Evolutionary conservation across 108 stramenopile species (phyloP).

Genomic region (Skeletonema costatum): DNA sequence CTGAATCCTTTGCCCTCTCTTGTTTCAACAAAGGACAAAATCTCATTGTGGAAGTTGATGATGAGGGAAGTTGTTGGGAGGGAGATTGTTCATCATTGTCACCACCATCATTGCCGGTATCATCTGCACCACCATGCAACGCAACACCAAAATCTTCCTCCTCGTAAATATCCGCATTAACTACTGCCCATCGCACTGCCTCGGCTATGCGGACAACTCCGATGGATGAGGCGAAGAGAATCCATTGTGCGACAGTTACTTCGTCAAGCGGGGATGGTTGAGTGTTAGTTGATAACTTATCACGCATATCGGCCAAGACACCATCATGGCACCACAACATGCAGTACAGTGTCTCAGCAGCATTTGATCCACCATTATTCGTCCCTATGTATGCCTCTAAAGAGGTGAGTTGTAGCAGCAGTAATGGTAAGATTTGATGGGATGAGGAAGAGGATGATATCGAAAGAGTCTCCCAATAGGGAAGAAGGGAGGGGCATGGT

Average conservation of each 20-base stretch:
- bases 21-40: conserved; percentile 21
- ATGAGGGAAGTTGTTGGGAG: not conserved
- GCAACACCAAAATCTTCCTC: conserved; percentile 89
- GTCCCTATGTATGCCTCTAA: conserved; percentile 46
- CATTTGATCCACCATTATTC: conserved; percentile 70
- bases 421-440: conserved; percentile 21
- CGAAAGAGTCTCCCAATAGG: conserved; percentile 54
- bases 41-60: conserved; percentile 1
- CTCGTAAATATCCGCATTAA: conserved; percentile 93
- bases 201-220: conserved; percentile 72
- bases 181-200: conserved; percentile 61
- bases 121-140: conserved; percentile 10
- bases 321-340: conserved; percentile 80
- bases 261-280: not conserved
- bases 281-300: conserved; percentile 19
- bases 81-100: conserved; percentile 10
- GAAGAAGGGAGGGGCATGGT: conserved; percentile 50
- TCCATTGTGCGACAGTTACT: conserved; percentile 46
- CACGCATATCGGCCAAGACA: conserved; percentile 71
- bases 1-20: not conserved
- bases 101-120: not conserved
- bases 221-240: conserved; percentile 65
- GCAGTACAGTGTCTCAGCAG: conserved; percentile 86
- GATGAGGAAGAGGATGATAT: conserved; percentile 24
- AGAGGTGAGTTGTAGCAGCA: conserved; percentile 33